Conservation (phyloP, 2,329 filamentous ascomycete species). For the Paecilomyces dactylethromorphus region DNA sequence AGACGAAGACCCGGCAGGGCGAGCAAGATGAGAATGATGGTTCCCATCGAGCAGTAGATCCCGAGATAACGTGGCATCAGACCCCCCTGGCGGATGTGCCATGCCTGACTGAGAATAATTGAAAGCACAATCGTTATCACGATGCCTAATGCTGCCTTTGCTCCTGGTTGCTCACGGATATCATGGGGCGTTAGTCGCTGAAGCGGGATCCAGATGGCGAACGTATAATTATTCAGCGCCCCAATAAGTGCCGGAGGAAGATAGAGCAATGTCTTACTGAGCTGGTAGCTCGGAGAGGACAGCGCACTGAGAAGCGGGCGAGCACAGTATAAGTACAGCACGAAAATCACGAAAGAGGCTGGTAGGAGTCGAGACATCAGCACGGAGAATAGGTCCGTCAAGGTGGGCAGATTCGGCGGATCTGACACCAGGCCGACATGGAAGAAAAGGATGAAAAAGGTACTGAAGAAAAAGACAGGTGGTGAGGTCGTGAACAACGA, state of each 20-base stretch:
- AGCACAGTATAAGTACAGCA: conserved; percentile 79
- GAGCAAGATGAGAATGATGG: conserved; percentile 63
- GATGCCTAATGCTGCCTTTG: conserved; percentile 70
- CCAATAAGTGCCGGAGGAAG: conserved; percentile 87
- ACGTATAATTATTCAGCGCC: conserved; percentile 88
- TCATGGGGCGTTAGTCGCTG: conserved; percentile 87
- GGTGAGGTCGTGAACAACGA: conserved; percentile 77
- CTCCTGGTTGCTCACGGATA: conserved; percentile 80
- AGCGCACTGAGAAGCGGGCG: conserved; percentile 64
- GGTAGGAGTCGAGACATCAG: conserved; percentile 78
- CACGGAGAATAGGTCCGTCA: conserved; percentile 67
- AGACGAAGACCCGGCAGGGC: conserved; percentile 70
- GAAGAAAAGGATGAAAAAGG: conserved; percentile 78
- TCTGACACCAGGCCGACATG: conserved; percentile 88
- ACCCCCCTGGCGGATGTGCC: conserved; percentile 79
- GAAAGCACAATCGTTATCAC: conserved; percentile 65
- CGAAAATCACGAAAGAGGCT: conserved; percentile 78
- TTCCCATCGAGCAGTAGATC: conserved; percentile 65
- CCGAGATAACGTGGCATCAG: conserved; percentile 70
- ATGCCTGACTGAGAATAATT: conserved; percentile 70
- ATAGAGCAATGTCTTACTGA: conserved; percentile 89
- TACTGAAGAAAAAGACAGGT: conserved; percentile 74
- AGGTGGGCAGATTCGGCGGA: conserved; percentile 62
- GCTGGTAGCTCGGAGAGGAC: conserved; percentile 54
- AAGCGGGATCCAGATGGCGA: conserved; percentile 81